Evolutionary conservation across 306 rosid species (phyloP).

Genomic region (Herpetospermum pedunculosum): DNA sequence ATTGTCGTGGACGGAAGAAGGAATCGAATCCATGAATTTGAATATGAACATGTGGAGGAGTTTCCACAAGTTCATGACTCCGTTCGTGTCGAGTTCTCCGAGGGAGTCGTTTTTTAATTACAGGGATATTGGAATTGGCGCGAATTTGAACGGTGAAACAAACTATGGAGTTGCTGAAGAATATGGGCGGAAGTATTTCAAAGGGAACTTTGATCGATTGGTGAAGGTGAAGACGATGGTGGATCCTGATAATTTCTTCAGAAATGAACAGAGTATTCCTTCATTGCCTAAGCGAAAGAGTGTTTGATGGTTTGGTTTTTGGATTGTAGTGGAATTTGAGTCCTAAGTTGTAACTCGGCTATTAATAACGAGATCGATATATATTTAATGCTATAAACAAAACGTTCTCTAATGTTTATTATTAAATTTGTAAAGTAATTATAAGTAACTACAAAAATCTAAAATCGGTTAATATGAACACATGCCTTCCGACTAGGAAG

Average conservation of each 20-base stretch:
- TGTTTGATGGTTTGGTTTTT: too few species aligned
- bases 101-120: slow-evolving; percentile 62
- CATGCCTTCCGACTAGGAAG: too few species aligned
- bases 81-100: slow-evolving; percentile 47
- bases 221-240: slow-evolving; percentile 8
- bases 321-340: too few species aligned
- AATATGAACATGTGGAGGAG: slow-evolving; percentile 41
- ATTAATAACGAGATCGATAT: too few species aligned
- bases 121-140: slow-evolving; percentile 56
- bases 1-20: slow-evolving; percentile 24
- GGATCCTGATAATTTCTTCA: slow-evolving; percentile 20
- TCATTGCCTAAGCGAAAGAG: background rate
- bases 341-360: too few species aligned
- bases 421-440: too few species aligned
- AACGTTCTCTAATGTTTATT: too few species aligned
- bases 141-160: slow-evolving; percentile 13
- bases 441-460: too few species aligned
- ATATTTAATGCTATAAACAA: too few species aligned
- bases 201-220: slow-evolving; percentile 8
- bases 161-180: slow-evolving; percentile 20
- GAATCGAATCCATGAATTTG: slow-evolving; percentile 9
- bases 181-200: slow-evolving; percentile 21
- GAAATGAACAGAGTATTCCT: slow-evolving; percentile 20
- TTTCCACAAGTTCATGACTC: slow-evolving; percentile 43
- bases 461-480: too few species aligned